Base-by-base conservation (phyloP, 2,329 filamentous ascomycete genomes). In the Mollisiaceae sp. region DNA sequence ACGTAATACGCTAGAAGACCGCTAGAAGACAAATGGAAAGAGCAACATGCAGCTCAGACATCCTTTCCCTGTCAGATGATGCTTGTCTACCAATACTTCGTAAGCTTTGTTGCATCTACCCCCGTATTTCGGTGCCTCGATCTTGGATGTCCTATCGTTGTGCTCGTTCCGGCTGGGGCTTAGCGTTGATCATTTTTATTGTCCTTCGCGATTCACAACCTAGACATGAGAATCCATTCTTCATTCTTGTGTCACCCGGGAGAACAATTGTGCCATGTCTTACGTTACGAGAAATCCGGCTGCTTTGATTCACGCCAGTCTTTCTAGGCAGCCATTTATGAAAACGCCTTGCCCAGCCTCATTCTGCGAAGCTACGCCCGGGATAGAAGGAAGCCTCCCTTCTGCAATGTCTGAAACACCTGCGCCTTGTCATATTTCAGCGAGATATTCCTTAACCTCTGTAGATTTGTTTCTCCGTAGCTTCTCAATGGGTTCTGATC, bases 11-110 rank as follows among this genome's bases (percentile, higher is more conserved):
- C 67, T 67, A 67, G 65, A 67, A 67, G 59, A 39, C 35, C 2
- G 20, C 54, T 63, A 43, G 64, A 68, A 68, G 67, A 15, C n/a
- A 27, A 45, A 63, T 64, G 41, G 64, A 66, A 68, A 60, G 39
- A 39, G 12, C 12, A 41, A 1, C 24, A 36, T 36, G 57, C 22
- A 32, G 43, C 50, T 24, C 50, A 58, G 32, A 41, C 15, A 24
- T 22, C 38, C 38, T 41, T 3, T 15, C 43, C 32, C 55, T 41
- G n/a, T 57, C 55, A 57, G 55, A 57, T 57, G 55, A 57, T 39
- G 55, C 32, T 14, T 24, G 14, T 57, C 20, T 35, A 15, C 55
- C 55, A 57, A 57, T 57, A n/a, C n/a, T n/a, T n/a, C n/a, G n/a
- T n/a, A 38, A 57, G 32, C 32, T 57, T 57, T 22, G 12, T n/a